Evolutionary conservation across 257 asterid genomes (phyloP).

Genomic region (Solanum appendiculatum): DNA sequence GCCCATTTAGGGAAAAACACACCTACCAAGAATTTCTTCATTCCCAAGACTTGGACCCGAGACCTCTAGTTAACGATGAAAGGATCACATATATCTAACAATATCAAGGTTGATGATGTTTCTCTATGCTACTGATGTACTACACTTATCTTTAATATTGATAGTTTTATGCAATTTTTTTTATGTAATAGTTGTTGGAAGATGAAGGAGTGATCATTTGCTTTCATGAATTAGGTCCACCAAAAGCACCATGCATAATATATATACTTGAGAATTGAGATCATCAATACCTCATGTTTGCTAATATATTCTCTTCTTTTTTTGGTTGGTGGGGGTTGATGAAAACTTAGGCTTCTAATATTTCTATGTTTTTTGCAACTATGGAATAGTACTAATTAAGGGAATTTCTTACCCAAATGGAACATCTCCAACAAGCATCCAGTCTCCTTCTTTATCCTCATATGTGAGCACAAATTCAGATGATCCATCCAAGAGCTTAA

Average conservation of each 20-base stretch:
- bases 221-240: background rate
- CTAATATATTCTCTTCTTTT: background rate
- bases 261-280: background rate
- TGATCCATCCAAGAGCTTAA: slow-evolving; percentile 68
- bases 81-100: background rate
- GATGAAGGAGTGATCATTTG: background rate
- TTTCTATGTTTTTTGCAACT: background rate
- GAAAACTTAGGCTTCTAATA: background rate
- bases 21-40: background rate
- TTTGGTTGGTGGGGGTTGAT: background rate
- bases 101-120: background rate
- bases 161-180: background rate
- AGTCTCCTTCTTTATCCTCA: slow-evolving; percentile 82
- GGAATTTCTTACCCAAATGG: slow-evolving; percentile 58
- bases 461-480: slow-evolving; percentile 75
- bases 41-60: background rate
- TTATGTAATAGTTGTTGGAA: background rate
- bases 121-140: background rate
- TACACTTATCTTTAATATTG: background rate
- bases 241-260: background rate
- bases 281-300: background rate
- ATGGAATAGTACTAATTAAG: background rate
- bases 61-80: background rate
- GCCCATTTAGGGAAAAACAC: background rate
- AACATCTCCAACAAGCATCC: slow-evolving; percentile 94